phyloP scores from a whole-genome alignment of 2,329 filamentous ascomycete genomes.

The Pleurostoma richardsiae region DNA sequence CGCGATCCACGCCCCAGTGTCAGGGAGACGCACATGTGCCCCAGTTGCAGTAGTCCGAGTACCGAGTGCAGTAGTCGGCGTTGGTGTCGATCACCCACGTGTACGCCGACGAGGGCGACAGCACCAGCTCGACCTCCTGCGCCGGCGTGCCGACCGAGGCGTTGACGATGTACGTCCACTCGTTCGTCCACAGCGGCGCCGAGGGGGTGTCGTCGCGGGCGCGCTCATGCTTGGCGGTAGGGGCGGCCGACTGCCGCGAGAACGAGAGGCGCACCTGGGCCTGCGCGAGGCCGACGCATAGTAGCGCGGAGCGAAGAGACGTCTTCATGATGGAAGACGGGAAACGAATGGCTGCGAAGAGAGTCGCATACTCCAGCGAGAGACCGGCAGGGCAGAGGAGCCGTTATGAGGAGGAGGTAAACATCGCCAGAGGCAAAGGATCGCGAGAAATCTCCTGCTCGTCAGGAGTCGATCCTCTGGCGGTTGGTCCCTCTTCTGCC shows the following conservation, averaged over 20 bases:
- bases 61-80: slow-evolving; percentile 5
- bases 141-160: slow-evolving; percentile 19
- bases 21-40: slow-evolving; percentile 13
- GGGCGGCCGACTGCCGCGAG: not conserved
- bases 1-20: not conserved
- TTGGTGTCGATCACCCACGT: slow-evolving; percentile 21
- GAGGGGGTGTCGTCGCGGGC: not conserved
- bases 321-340: slow-evolving; percentile 6
- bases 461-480: not conserved
- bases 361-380: slow-evolving; percentile 1
- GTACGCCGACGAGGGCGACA: slow-evolving; percentile 15
- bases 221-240: not conserved
- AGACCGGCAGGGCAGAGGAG: not conserved
- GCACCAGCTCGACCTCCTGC: slow-evolving; percentile 18
- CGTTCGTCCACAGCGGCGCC: slow-evolving; percentile 6
- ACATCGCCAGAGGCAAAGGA: not conserved
- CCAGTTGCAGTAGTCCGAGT: slow-evolving; percentile 13
- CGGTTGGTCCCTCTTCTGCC: not conserved
- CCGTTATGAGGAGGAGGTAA: not conserved
- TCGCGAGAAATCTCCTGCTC: not conserved
- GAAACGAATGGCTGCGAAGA: slow-evolving; percentile 4
- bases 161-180: slow-evolving; percentile 16
- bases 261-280: slow-evolving; percentile 7
- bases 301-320: slow-evolving; percentile 3
- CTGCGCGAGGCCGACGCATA: slow-evolving; percentile 1